Evolutionary conservation across 2,329 filamentous ascomycete genomes (phyloP).

Genomic region (Domatiomyces globalis): DNA sequence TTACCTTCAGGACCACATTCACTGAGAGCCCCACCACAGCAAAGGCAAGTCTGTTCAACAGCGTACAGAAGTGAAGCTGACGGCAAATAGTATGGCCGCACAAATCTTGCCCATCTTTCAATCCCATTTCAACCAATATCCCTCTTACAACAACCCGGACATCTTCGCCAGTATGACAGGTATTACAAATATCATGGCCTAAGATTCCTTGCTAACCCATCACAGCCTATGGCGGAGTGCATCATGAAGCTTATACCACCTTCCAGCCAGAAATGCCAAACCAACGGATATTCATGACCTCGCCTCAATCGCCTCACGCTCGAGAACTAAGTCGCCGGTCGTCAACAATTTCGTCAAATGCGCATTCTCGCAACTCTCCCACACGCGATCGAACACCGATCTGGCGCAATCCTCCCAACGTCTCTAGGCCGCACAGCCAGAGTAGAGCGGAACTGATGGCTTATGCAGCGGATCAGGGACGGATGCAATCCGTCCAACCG

Average conservation of each 20-base stretch:
- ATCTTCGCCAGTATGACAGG: neutral
- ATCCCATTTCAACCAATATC: neutral
- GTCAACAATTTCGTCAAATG: neutral
- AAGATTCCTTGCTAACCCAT: neutral
- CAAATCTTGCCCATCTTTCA: constrained; percentile 6
- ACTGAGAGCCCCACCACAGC: neutral
- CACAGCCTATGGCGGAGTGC: neutral
- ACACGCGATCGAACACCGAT: constrained; percentile 16
- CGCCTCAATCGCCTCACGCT: neutral
- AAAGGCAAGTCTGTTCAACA: neutral
- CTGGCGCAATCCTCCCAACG: constrained; percentile 10
- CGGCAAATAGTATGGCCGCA: constrained; percentile 10
- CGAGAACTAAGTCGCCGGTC: neutral
- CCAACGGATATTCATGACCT: neutral
- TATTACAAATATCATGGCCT: neutral
- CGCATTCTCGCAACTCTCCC: neutral
- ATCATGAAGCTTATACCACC: neutral
- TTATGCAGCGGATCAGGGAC: constrained; percentile 12
- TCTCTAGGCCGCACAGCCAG: constrained; percentile 12
- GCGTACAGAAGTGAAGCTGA: neutral
- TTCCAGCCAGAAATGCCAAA: neutral
- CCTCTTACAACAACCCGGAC: neutral
- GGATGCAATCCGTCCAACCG: neutral
- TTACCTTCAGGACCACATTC: neutral
- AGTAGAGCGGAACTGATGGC: constrained; percentile 14